Base-by-base conservation (phyloP, 2,329 filamentous ascomycete genomes). In the Periconia sp. region DNA sequence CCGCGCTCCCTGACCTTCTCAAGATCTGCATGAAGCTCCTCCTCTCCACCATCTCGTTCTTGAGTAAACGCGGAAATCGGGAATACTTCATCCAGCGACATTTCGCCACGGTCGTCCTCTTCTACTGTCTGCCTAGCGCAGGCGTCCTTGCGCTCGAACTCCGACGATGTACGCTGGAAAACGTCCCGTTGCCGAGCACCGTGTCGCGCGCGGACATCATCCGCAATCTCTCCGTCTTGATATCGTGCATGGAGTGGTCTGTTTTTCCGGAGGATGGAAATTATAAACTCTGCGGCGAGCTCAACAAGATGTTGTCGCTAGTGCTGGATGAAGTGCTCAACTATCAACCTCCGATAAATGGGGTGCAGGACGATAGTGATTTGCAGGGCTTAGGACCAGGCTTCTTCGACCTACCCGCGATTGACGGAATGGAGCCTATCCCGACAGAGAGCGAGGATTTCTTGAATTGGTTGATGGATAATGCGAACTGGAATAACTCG, bases 261-360 rank as follows among this genome's bases (percentile, higher is more conserved):
- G 62, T 72, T 8, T 53, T 70, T 8, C 69, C 69, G 2, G 65
- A 66, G 17, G 69, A 72, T 44, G 70, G 69, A 5, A 72, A 73
- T 45, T 66, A 72, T 55, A 68, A 63, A 48, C 64, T 73, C 15
- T 73, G 70, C 52, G 64, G 53, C 41, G 70, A 73, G 53, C 59
- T 72, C 9, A 73, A 72, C 52, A 72, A 73, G 47, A 71, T 72
- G 69, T 61, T 72, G 6, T 63, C 68, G 1, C 40, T 69, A 31
- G 64, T 73, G 1, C 45, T 73, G 14, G 69, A 73, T 40, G 69
- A 73, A 44, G 69, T 72, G 2, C 63, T 73, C 13, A 72, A 73
- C 44, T 71, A 71, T 45, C 64, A 72, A 45, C 66, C 67, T 14
- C 60, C 66, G 15, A 20, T 52, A 1, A 64, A 62, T 17, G 54